Conservation (phyloP, 495 filamentous ascomycete genomes). For the Podospora conica region DNA sequence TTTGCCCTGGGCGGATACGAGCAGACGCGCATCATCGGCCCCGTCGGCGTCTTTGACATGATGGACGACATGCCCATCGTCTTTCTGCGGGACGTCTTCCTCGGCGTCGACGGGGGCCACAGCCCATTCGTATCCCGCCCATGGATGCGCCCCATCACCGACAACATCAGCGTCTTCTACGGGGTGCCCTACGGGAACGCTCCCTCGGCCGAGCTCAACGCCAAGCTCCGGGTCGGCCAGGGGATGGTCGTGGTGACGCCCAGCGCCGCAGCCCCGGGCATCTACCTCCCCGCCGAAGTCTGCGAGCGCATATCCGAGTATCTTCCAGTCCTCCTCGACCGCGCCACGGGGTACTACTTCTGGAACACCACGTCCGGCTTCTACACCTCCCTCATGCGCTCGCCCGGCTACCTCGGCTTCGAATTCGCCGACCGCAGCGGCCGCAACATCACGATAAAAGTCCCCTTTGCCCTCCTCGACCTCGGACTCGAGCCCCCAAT, state of each 20-base stretch:
- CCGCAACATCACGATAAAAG: constrained; percentile 37
- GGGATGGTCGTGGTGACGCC: background rate
- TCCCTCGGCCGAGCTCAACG: background rate
- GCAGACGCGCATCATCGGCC: background rate
- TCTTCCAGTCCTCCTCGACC: background rate
- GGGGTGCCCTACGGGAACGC: background rate
- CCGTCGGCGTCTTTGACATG: background rate
- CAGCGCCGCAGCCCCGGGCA: background rate
- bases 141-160: no score
- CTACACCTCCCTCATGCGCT: background rate
- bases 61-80: background rate
- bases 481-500: constrained; percentile 33
- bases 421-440: background rate
- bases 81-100: background rate
- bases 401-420: background rate
- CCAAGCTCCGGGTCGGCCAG: background rate
- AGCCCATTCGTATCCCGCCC: background rate
- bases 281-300: background rate
- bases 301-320: background rate
- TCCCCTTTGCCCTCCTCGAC: constrained; percentile 44
- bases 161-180: background rate
- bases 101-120: background rate
- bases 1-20: constrained; percentile 2
- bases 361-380: background rate
- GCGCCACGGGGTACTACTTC: background rate